Evolutionary conservation across 768 basidiomycete species (phyloP).

Genomic region (Pleurotus djamor): DNA sequence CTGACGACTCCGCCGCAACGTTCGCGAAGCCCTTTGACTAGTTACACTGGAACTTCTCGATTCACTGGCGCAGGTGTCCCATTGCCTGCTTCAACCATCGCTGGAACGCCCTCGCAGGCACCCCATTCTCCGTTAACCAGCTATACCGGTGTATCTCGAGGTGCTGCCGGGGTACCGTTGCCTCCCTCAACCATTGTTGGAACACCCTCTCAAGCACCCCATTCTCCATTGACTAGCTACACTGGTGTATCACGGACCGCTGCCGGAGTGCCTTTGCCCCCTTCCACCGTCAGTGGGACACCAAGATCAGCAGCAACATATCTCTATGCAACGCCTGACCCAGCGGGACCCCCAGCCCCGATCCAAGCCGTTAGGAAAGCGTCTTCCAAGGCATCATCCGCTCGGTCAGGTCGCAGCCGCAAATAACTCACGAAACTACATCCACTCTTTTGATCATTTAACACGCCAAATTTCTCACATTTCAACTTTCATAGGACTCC

Average conservation of each 20-base stretch:
- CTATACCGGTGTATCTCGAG: neutral
- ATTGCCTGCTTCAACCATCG: conserved; percentile 5
- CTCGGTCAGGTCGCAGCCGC: conserved; percentile 1
- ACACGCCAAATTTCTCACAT: neutral
- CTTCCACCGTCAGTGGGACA: conserved; percentile 1
- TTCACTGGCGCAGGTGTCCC: conserved; percentile 5
- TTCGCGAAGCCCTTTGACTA: conserved; percentile 1
- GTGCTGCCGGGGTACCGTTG: neutral
- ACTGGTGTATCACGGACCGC: neutral
- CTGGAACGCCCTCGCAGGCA: neutral
- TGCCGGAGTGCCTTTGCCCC: neutral
- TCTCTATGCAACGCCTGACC: neutral
- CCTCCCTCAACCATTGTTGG: neutral
- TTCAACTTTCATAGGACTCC: neutral
- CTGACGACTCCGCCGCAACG: conserved; percentile 4
- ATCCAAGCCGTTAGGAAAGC: neutral
- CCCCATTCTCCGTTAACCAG: neutral
- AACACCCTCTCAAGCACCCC: neutral
- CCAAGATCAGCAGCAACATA: neutral
- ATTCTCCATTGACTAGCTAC: neutral
- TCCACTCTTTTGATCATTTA: neutral
- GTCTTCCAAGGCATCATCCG: neutral
- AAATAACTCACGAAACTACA: neutral
- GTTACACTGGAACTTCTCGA: conserved; percentile 1
- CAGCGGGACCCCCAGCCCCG: neutral